Conservation (phyloP, 805 yeast species). For the Lipomyces sp. region DNA sequence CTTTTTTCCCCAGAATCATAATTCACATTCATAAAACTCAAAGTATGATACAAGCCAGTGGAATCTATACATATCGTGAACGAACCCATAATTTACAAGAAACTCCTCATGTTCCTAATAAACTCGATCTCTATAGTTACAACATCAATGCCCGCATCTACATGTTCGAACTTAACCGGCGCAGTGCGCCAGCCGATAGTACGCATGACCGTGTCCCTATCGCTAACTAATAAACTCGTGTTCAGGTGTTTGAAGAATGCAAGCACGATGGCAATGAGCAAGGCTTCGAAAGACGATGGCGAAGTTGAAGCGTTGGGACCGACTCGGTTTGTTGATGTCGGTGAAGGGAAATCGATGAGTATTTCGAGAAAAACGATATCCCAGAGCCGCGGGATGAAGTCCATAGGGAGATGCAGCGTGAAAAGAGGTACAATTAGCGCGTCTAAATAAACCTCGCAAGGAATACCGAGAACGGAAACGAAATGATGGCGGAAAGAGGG, state of each 20-base stretch:
- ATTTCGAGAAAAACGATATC: constrained; percentile 67
- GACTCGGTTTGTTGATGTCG: neutral
- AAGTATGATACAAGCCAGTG: neutral
- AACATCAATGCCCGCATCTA: constrained; percentile 43
- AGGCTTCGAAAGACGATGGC: constrained; percentile 49
- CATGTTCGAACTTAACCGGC: constrained; percentile 55
- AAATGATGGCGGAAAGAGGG: constrained; percentile 59
- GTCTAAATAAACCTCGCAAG: constrained; percentile 52
- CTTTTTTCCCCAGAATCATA: neutral
- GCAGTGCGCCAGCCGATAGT: constrained; percentile 49
- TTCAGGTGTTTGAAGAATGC: constrained; percentile 58
- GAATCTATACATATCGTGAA: neutral
- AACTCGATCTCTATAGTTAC: constrained; percentile 24
- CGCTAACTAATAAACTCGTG: constrained; percentile 50
- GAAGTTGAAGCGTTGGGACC: constrained; percentile 1
- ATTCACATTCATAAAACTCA: neutral
- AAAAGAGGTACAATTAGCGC: constrained; percentile 53
- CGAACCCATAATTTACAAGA: constrained; percentile 2
- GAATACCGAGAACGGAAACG: constrained; percentile 48
- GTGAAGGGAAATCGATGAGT: constrained; percentile 10
- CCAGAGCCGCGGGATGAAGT: constrained; percentile 55
- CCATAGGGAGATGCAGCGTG: constrained; percentile 53
- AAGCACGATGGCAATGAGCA: constrained; percentile 58
- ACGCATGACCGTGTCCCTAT: constrained; percentile 37
- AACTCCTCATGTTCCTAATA: constrained; percentile 16